Base-by-base conservation (phyloP, 2,329 filamentous ascomycete species). In the Phaeosphaeria sp. region DNA sequence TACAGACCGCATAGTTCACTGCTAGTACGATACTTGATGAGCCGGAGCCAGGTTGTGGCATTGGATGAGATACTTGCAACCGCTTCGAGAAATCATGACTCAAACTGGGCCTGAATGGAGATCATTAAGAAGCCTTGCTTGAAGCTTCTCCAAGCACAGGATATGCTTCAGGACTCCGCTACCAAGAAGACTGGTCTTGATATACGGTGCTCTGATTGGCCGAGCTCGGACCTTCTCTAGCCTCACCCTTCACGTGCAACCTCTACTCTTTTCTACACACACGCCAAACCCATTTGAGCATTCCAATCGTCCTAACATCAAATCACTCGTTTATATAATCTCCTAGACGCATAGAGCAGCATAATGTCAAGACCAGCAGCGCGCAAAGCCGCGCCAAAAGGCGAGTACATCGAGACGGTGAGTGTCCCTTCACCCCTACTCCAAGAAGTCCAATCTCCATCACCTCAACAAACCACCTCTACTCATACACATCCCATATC, bases 371-470 rank as follows among this genome's bases (percentile, higher is more conserved):
- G 81, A 36, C 77, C 80, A 8, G 65, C 71, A 18, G 72, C 78
- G 69, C 91, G 93, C 74, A 76, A 76, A 63, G 63, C 68, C 8
- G 83, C 88, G 50, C 84, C 86, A 9, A 96, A 93, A 79, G 92
- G 92, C 79, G 93, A 97, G 79, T 98, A 97, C 76, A 97, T 99
- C 62, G 94, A 97, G 80, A 99, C 95, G 53, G 93, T 96, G 39
- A 56, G 59, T 7, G 11, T 3, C 30, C 22, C 27, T 9, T 30
- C 18, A 43, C 33, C 33, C 30, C 18, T 17, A 13, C 36, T n/a
- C 36, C 30, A 36, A 7, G 8, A 7, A 36, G n/a, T n/a, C 13
- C 36, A n/a, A 39, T 36, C 6, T 3, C 13, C 36, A n/a, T n/a
- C n/a, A 21, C 7, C 30, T 36, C 30, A 11, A 36, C 30, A 11